Conservation (phyloP, 345 rosid species). For the Eucalyptus brandiana region DNA sequence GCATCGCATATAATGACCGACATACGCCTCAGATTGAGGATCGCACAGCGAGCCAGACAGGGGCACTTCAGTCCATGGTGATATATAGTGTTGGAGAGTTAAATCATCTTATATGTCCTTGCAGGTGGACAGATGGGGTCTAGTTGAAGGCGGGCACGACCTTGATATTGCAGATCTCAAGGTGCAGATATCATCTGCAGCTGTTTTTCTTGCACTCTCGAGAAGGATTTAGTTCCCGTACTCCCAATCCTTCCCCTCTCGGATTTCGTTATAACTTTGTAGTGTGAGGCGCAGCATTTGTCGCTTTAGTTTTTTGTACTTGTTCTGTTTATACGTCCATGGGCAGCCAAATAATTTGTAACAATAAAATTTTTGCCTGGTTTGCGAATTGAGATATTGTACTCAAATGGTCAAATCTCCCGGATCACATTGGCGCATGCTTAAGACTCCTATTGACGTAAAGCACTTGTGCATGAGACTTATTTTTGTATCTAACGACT, state of each 20-base stretch:
- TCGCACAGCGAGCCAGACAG: not conserved
- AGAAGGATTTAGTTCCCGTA: slow-evolving; percentile 16
- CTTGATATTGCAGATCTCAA: slow-evolving; percentile 86
- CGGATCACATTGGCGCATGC: not conserved
- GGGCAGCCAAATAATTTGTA: not conserved
- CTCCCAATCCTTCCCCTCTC: not conserved
- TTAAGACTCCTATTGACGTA: not conserved
- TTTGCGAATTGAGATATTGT: not conserved
- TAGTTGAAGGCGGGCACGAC: slow-evolving; percentile 96
- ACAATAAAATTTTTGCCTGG: not conserved
- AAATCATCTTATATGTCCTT: not conserved
- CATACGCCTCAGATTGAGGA: not conserved
- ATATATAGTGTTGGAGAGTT: not conserved
- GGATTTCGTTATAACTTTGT: not conserved
- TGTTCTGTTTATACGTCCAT: not conserved
- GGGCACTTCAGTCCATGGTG: not conserved
- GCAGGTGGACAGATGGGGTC: slow-evolving; percentile 93
- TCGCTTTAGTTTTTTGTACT: not conserved
- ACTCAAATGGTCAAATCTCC: not conserved
- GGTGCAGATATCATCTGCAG: slow-evolving; percentile 82
- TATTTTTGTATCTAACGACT: not conserved
- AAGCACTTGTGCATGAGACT: not conserved
- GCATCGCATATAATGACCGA: not conserved
- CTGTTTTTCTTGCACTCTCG: slow-evolving; percentile 79
- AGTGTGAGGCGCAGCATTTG: not conserved